A percentile compares a stretch with the other conserved stretches of the same genome.
phyloP scores from a whole-genome alignment of 805 yeast species.

The Huiozyma sinensis region DNA sequence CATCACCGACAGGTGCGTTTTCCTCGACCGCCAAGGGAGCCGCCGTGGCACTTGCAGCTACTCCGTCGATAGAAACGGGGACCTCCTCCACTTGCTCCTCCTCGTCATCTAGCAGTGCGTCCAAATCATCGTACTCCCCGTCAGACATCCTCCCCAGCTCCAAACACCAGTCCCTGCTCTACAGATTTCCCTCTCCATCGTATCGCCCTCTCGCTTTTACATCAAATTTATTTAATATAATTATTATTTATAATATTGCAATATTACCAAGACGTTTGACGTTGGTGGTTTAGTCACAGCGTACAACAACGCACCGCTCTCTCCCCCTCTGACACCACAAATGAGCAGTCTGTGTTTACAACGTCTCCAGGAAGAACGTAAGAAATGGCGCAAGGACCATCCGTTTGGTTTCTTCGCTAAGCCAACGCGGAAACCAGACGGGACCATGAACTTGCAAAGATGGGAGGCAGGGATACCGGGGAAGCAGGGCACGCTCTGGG shows the following conservation, averaged over 20 bases:
- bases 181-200: not conserved
- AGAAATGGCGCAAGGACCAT: conserved; percentile 96
- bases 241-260: no score
- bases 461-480: conserved; percentile 99
- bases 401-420: conserved; percentile 96
- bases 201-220: no score
- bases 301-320: not conserved
- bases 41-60: not conserved
- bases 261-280: no score
- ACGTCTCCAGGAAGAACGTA: conserved; percentile 88
- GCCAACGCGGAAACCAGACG: conserved; percentile 72
- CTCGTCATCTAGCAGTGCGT: conserved; percentile 78
- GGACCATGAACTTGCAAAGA: conserved; percentile 67
- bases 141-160: not conserved
- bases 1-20: conserved; percentile 9
- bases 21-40: not conserved
- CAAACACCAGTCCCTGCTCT: no score
- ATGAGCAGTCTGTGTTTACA: conserved; percentile 57
- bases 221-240: no score
- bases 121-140: conserved; percentile 63
- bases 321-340: not conserved
- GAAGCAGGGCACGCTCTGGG: conserved; percentile 77
- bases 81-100: conserved; percentile 8
- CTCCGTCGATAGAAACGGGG: conserved; percentile 7
- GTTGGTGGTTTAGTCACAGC: not conserved